phyloP scores from a whole-genome alignment of 2,329 filamentous ascomycete species.

The Pyrenochaeta sp. region DNA sequence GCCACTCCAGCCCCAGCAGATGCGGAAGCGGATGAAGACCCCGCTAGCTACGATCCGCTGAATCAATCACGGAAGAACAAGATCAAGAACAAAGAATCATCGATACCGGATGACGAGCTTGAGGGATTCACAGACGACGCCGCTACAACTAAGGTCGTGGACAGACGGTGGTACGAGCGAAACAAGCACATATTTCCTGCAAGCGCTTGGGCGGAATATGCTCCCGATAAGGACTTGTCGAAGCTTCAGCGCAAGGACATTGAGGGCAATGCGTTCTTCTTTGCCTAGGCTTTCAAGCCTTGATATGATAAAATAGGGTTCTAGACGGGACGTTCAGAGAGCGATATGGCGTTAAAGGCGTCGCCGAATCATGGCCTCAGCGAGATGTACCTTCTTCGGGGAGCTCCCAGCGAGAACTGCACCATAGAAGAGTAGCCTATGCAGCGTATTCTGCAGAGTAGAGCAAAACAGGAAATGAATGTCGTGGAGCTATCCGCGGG shows the following conservation, averaged over 20 bases:
- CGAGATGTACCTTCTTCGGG: not conserved
- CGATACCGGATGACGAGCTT: slow-evolving; percentile 57
- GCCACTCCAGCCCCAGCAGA: slow-evolving; percentile 45
- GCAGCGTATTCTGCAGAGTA: not conserved
- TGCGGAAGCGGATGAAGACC: slow-evolving; percentile 26
- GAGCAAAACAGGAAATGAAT: not conserved
- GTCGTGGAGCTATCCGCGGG: slow-evolving; percentile 2
- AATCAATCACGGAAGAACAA: slow-evolving; percentile 48
- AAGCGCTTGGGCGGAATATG: slow-evolving; percentile 94
- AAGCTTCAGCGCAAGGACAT: slow-evolving; percentile 80
- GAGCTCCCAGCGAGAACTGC: not conserved
- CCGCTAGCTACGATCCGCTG: slow-evolving; percentile 52
- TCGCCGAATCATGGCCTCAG: not conserved
- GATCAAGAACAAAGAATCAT: slow-evolving; percentile 45
- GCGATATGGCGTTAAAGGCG: not conserved
- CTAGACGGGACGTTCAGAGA: not conserved
- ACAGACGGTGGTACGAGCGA: slow-evolving; percentile 93
- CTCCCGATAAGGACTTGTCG: slow-evolving; percentile 86
- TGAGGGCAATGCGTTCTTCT: slow-evolving; percentile 92
- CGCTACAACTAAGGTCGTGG: slow-evolving; percentile 88
- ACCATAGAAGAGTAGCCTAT: not conserved
- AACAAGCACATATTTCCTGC: slow-evolving; percentile 99
- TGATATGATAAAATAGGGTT: not conserved
- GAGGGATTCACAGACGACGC: slow-evolving; percentile 85
- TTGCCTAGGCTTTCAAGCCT: slow-evolving; percentile 32